phyloP scores from a whole-genome alignment of 2,329 filamentous ascomycete species.

The Alternaria sp. region DNA sequence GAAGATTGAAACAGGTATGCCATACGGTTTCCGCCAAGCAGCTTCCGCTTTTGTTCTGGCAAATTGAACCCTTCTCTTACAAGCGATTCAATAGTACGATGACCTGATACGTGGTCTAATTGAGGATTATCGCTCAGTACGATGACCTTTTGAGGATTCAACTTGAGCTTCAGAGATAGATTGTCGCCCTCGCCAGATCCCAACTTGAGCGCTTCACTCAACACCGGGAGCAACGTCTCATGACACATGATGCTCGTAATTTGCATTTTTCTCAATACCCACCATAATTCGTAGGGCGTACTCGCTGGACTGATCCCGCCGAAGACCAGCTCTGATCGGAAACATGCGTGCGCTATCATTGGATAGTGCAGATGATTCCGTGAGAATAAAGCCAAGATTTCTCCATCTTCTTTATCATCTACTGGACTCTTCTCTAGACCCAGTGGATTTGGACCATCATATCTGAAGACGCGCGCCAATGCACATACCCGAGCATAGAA shows the following conservation, averaged over 20 bases:
- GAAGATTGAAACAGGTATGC: constrained; percentile 44
- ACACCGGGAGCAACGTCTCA: constrained; percentile 37
- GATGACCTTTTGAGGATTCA: constrained; percentile 36
- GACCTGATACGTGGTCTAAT: constrained; percentile 26
- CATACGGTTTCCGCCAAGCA: constrained; percentile 36
- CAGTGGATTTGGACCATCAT: constrained; percentile 43
- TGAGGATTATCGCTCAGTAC: constrained; percentile 37
- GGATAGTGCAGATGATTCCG: constrained; percentile 46
- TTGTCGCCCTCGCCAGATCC: constrained; percentile 36
- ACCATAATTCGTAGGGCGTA: constrained; percentile 46
- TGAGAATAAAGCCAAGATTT: constrained; percentile 41
- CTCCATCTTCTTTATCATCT: constrained; percentile 38
- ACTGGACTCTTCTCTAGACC: constrained; percentile 28
- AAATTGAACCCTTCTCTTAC: constrained; percentile 30
- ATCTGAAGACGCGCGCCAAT: constrained; percentile 37
- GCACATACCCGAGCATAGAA: constrained; percentile 39
- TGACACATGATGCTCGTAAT: constrained; percentile 41
- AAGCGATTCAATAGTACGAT: constrained; percentile 38
- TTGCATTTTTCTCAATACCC: constrained; percentile 45
- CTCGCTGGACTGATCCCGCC: constrained; percentile 44
- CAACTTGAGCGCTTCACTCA: constrained; percentile 36
- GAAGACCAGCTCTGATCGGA: constrained; percentile 40
- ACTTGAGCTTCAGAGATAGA: constrained; percentile 28
- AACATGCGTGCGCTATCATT: constrained; percentile 43
- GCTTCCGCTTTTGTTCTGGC: constrained; percentile 28